Conservation (phyloP, 1,284 basidiomycete genomes). For the Acaromyces ingoldii region DNA sequence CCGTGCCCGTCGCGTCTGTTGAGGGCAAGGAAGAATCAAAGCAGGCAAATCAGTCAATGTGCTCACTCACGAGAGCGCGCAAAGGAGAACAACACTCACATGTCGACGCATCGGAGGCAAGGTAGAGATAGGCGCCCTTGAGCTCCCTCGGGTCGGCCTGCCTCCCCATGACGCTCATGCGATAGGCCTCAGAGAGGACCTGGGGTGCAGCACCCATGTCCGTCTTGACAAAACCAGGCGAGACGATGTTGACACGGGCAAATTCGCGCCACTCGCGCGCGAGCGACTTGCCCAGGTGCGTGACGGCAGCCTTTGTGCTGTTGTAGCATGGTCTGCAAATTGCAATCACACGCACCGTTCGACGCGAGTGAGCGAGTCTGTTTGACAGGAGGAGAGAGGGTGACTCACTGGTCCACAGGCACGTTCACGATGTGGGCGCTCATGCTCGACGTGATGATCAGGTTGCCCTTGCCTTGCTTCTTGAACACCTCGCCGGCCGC, state of each 20-base stretch:
- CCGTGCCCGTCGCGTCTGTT: slow-evolving; percentile 31
- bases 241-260: slow-evolving; percentile 50
- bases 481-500: slow-evolving; percentile 42
- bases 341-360: too few relatives aligned
- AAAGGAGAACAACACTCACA: too few relatives aligned
- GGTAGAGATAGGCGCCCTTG: slow-evolving; percentile 43
- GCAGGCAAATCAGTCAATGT: too few relatives aligned
- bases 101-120: slow-evolving; percentile 31
- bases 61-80: too few relatives aligned
- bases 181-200: slow-evolving; percentile 22
- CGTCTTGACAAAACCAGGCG: slow-evolving; percentile 49
- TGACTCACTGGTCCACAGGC: slow-evolving; percentile 25
- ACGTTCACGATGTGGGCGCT: slow-evolving; percentile 41
- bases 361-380: too few relatives aligned
- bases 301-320: slow-evolving; percentile 40
- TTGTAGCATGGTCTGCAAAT: slow-evolving; percentile 33
- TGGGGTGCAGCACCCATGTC: slow-evolving; percentile 35
- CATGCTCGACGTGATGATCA: slow-evolving; percentile 43
- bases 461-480: slow-evolving; percentile 43
- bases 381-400: too few relatives aligned
- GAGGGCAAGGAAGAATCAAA: too few relatives aligned
- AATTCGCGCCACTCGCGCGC: slow-evolving; percentile 44
- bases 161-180: slow-evolving; percentile 33
- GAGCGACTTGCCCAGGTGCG: slow-evolving; percentile 33
- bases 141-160: slow-evolving; percentile 47